phyloP scores from a whole-genome alignment of 345 rosid species.

The Eucalyptus grandis region DNA sequence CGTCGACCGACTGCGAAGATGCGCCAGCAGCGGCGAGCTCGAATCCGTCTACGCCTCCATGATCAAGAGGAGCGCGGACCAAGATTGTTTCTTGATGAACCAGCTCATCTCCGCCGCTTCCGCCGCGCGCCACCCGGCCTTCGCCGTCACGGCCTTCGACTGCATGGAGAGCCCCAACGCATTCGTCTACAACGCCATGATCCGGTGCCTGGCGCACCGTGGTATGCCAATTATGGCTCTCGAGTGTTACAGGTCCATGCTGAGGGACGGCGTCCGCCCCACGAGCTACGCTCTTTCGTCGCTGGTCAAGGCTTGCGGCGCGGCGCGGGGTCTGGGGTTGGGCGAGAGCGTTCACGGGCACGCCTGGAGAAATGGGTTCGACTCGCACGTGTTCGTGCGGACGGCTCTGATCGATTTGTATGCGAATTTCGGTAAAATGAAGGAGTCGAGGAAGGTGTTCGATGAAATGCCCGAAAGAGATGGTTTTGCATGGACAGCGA shows the following conservation, averaged over 20 bases:
- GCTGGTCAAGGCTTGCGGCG: conserved; percentile 43
- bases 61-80: conserved; percentile 42
- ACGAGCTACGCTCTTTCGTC: conserved; percentile 62
- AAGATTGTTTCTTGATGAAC: conserved; percentile 46
- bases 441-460: conserved; percentile 44
- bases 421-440: conserved; percentile 14
- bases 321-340: conserved; percentile 5
- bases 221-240: conserved; percentile 28
- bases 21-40: conserved; percentile 16
- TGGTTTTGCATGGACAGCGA: conserved; percentile 14
- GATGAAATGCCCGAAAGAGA: conserved; percentile 43
- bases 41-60: conserved; percentile 41
- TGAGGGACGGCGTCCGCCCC: conserved; percentile 39
- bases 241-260: conserved; percentile 20
- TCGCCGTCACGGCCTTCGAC: conserved; percentile 31
- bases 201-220: conserved; percentile 28
- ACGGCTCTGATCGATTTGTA: conserved; percentile 61
- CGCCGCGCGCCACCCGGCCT: conserved; percentile 11
- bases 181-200: conserved; percentile 63
- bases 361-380: conserved; percentile 49
- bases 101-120: conserved; percentile 53
- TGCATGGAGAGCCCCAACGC: conserved; percentile 42
- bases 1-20: conserved; percentile 8
- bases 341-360: conserved; percentile 55
- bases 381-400: conserved; percentile 47